Conservation (phyloP, 2,329 filamentous ascomycete genomes). For the Cytospora leucostoma region DNA sequence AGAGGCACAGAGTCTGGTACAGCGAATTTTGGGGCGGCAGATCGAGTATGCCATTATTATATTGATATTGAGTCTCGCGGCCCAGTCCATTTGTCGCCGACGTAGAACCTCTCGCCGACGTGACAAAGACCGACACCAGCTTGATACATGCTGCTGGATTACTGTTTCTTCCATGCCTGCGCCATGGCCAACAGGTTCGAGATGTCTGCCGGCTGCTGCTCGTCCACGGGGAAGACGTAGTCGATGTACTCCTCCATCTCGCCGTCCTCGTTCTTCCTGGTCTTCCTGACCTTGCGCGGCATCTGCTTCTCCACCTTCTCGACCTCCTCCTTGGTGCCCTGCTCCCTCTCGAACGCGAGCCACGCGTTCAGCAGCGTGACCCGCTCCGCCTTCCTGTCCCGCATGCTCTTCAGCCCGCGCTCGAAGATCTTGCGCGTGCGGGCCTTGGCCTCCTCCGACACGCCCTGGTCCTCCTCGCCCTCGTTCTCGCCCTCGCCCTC, state of each 20-base stretch:
- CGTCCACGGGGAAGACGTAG: constrained; percentile 95
- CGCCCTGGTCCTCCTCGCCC: constrained; percentile 65
- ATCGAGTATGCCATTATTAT: neutral
- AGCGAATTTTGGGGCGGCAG: neutral
- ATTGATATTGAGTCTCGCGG: neutral
- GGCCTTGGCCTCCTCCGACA: constrained; percentile 81
- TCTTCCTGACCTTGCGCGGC: constrained; percentile 90
- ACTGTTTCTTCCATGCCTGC: constrained; percentile 78
- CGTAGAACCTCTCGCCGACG: neutral
- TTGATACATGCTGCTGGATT: neutral
- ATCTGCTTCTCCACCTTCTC: constrained; percentile 89
- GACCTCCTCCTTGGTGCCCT: constrained; percentile 74
- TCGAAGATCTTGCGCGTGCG: constrained; percentile 83
- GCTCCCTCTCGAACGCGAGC: constrained; percentile 86
- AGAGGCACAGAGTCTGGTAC: neutral
- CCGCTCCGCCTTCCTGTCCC: constrained; percentile 90
- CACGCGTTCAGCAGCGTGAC: constrained; percentile 88
- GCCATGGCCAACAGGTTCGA: constrained; percentile 84
- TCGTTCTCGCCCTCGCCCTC: constrained; percentile 55
- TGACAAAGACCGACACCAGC: neutral
- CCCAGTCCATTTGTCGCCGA: neutral
- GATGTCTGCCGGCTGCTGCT: constrained; percentile 80
- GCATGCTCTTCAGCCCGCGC: constrained; percentile 82
- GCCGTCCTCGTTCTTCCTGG: constrained; percentile 88
- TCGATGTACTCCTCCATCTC: constrained; percentile 96